Base-by-base conservation (phyloP, 1,139 yeast species). In the Geotrichum bryndzae region DNA sequence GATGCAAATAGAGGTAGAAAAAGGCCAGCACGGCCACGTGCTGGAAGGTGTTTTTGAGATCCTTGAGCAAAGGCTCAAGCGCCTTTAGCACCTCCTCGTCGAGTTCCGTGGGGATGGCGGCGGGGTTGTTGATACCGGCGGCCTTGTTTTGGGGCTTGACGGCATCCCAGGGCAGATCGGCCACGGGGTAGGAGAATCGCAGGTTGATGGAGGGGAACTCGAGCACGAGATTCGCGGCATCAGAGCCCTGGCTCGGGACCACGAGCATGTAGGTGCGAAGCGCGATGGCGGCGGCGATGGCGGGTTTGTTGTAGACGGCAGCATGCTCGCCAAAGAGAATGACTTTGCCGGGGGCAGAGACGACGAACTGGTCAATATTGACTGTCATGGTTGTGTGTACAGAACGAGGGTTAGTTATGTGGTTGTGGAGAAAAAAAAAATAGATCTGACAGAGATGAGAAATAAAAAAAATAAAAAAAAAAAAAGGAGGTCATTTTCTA, bases 311-410 rank as follows among this genome's bases (percentile, higher is more conserved):
- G 72, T 89, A 90, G 1, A 94, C 99, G 1, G 96, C 98, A 1
- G 98, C 90, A 72, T 94, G 99, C 72, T 94, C 99, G 29, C 99
- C 99, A 72, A 91, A 95, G 55, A 95, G 81, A 68, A 94, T 95
- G 53, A 91, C 96, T 72, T 95, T 94, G 7, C 98, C 99, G 0
- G 99, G 99, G 1, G 99, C 96, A 64, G 97, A 89, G 1, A 90
- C 90, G 62, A 84, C 77, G 73, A 91, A 90, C 48, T 58, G 60
- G 33, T 56, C 59, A 3, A 56, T 29, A 38, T 56, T 51, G 35
- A 59, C 59, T 45, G 62, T 59, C 62, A 59, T 59, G 56, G 27
- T n/a, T n/a, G 13, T 5, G 29, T 3, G 33, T 22, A 38, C 10
- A 35, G 23, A 54, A 13, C 15, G 22, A 35, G 46, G 27, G 18